A percentile compares a stretch with the other conserved stretches of the same genome.
Evolutionary conservation across 495 filamentous ascomycete species (phyloP).

Genomic region (Durotheca rogersii): DNA sequence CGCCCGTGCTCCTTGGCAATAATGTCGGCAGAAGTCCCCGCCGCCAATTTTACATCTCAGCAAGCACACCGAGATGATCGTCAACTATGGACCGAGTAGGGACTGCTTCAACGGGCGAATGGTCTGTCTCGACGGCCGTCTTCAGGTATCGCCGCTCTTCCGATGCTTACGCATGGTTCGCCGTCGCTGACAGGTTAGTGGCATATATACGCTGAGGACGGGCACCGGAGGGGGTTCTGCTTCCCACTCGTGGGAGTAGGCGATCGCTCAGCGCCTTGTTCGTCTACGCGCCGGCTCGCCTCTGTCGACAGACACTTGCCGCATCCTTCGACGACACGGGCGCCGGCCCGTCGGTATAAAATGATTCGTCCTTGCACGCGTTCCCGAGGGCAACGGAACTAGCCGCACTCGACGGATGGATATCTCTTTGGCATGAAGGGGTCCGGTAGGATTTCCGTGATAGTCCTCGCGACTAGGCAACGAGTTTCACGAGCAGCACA

Average conservation of each 20-base stretch:
- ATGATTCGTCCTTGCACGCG: too few species aligned
- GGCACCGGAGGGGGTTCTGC: background rate
- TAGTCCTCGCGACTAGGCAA: conserved; percentile 3
- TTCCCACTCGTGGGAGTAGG: conserved; percentile 1
- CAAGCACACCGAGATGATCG: conserved; percentile 7
- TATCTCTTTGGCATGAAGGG: conserved; percentile 12
- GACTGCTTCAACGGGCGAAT: conserved; percentile 10
- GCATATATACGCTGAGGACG: conserved; percentile 9
- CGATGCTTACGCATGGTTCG: background rate
- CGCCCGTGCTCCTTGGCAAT: conserved; percentile 36
- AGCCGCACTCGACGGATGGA: background rate
- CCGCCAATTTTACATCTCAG: conserved; percentile 6
- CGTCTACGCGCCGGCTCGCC: too few species aligned
- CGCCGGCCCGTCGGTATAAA: too few species aligned
- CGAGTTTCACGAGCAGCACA: conserved; percentile 9
- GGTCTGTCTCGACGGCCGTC: conserved; percentile 1
- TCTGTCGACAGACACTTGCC: too few species aligned
- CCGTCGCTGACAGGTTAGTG: conserved; percentile 7
- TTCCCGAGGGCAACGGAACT: conserved; percentile 13
- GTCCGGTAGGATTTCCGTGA: background rate
- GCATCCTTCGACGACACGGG: too few species aligned
- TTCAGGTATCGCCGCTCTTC: conserved; percentile 4
- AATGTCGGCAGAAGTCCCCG: conserved; percentile 1
- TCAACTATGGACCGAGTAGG: conserved; percentile 1
- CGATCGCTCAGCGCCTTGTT: background rate